Conservation (phyloP, 1,284 basidiomycete species). For the Microbotryum intermedium region DNA sequence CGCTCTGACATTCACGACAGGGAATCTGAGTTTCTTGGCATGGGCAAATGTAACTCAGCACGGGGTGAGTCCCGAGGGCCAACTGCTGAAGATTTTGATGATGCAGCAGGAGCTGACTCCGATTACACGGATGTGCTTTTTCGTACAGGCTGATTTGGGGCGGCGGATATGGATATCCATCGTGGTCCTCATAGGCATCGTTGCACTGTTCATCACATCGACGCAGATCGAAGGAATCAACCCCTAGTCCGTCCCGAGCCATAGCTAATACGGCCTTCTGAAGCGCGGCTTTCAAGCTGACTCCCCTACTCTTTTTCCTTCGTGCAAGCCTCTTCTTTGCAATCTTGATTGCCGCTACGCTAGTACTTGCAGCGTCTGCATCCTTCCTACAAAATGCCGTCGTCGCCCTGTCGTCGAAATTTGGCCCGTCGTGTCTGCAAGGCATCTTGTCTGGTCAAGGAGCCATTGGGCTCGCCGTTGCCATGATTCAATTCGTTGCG, state of each 20-base stretch:
- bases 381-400: constrained; percentile 31
- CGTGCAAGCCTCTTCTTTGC: constrained; percentile 25
- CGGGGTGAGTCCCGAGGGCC: neutral
- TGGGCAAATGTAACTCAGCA: constrained; percentile 25
- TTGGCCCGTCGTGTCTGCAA: constrained; percentile 34
- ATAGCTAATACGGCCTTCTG: no score
- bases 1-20: constrained; percentile 30
- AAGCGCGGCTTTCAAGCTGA: neutral
- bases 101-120: neutral
- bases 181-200: constrained; percentile 10
- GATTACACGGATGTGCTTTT: no score
- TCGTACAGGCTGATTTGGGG: constrained; percentile 14
- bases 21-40: constrained; percentile 30
- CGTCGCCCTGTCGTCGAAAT: constrained; percentile 31
- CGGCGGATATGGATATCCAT: constrained; percentile 19
- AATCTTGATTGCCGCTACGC: constrained; percentile 18
- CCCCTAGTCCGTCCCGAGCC: constrained; percentile 1
- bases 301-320: neutral
- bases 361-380: constrained; percentile 22
- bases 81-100: no score
- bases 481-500: constrained; percentile 32
- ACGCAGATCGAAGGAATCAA: constrained; percentile 21
- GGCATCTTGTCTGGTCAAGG: constrained; percentile 35
- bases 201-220: constrained; percentile 26
- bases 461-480: constrained; percentile 32